These are phyloP conservation scores for Claviceps sp. DNA, from an alignment of 2,329 filamentous ascomycete species.

Conservation along the genomic window DNA sequence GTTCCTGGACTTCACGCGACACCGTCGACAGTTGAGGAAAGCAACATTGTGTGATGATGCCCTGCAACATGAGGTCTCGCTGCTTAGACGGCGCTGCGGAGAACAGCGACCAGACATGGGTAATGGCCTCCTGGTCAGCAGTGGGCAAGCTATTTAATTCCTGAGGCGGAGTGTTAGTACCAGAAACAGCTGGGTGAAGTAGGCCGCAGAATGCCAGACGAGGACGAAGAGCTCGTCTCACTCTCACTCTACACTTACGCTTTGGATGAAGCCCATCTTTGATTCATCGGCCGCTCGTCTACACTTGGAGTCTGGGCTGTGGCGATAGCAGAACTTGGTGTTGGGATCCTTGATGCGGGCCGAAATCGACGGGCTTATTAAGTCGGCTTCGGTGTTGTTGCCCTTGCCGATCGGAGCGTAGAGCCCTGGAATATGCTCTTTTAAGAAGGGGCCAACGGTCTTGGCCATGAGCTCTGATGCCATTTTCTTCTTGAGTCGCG, in stretches of 20 bases:
- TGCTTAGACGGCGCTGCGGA: constrained; percentile 90
- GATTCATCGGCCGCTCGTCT: constrained; percentile 84
- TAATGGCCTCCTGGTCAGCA: constrained; percentile 86
- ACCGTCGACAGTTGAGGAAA: constrained; percentile 93
- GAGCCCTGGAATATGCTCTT: constrained; percentile 77
- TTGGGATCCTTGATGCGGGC: constrained; percentile 43
- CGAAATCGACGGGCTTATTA: constrained; percentile 3
- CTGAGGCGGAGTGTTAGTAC: constrained; percentile 26
- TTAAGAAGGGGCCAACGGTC: constrained; percentile 76
- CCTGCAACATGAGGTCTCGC: constrained; percentile 89
- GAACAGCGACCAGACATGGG: constrained; percentile 95
- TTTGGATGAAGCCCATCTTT: constrained; percentile 90
- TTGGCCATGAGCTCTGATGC: constrained; percentile 56
- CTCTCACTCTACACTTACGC: constrained; percentile 39
- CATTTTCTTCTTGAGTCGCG: constrained; percentile 43
- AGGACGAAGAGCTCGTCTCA: background rate
- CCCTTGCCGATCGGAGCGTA: constrained; percentile 67
- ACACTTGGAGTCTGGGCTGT: constrained; percentile 88
- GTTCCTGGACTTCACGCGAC: constrained; percentile 77
- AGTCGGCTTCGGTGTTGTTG: constrained; percentile 21
- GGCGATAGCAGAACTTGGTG: constrained; percentile 91
- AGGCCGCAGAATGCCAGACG: background rate
- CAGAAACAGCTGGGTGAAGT: background rate
- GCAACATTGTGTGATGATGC: constrained; percentile 91
- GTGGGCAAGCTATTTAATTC: constrained; percentile 71